phyloP scores from a whole-genome alignment of 2,329 filamentous ascomycete genomes.

The Beauveria sp. region DNA sequence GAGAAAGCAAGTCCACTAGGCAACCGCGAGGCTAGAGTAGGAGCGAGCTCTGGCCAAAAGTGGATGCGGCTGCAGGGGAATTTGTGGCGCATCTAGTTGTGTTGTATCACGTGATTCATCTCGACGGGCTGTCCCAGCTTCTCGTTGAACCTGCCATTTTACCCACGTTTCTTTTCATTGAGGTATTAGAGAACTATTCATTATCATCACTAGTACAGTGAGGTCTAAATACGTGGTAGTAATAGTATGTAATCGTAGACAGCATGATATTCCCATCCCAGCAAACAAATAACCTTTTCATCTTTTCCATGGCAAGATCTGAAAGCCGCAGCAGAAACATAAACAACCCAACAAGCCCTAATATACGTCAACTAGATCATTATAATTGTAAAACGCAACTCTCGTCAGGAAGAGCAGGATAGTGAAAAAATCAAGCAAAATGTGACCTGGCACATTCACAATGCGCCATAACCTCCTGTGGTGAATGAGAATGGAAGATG shows the following conservation, averaged over 20 bases:
- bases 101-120: neutral
- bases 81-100: neutral
- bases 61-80: conserved; percentile 2
- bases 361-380: conserved; percentile 7
- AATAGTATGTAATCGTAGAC: conserved; percentile 9
- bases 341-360: neutral
- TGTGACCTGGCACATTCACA: neutral
- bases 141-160: too few relatives aligned
- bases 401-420: neutral
- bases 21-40: conserved; percentile 1
- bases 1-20: conserved; percentile 2
- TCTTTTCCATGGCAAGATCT: neutral
- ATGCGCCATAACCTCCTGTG: neutral
- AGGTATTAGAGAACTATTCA: neutral
- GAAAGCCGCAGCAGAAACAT: neutral
- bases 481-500: neutral
- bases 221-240: conserved; percentile 4
- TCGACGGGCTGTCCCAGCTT: neutral
- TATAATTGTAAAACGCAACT: neutral
- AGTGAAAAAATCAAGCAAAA: neutral
- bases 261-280: conserved; percentile 9
- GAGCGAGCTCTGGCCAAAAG: conserved; percentile 1
- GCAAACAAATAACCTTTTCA: neutral
- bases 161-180: neutral
- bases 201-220: neutral